phyloP scores from a whole-genome alignment of 257 asterid species.

The Scutellaria galericulata region DNA sequence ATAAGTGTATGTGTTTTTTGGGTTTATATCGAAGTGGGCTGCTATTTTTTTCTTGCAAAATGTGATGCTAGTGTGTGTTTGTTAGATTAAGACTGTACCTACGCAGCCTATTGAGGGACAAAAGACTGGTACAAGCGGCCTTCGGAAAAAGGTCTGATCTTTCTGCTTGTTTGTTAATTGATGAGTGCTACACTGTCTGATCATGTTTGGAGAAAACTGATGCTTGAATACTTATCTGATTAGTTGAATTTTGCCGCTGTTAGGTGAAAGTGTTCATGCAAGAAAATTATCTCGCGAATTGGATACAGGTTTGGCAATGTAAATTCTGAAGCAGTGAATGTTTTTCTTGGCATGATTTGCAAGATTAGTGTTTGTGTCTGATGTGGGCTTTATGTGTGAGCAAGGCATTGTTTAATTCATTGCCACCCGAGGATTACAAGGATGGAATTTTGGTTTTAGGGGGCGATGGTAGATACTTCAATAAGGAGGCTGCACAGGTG shows the following conservation, averaged over 20 bases:
- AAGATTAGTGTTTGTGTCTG: conserved; percentile 21
- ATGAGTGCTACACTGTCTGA: conserved; percentile 28
- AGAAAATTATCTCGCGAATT: conserved; percentile 90
- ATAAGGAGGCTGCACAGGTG: conserved; percentile 96
- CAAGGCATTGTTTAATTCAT: conserved; percentile 88
- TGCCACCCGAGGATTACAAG: conserved; percentile 86
- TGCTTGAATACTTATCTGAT: conserved; percentile 30
- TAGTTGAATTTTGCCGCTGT: conserved; percentile 32
- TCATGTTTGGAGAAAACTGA: conserved; percentile 24
- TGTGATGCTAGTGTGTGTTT: conserved; percentile 5
- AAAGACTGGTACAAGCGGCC: conserved; percentile 98
- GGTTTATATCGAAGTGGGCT: conserved; percentile 24
- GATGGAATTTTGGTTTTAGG: conserved; percentile 81
- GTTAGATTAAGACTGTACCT: conserved; percentile 67
- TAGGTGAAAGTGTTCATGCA: conserved; percentile 90
- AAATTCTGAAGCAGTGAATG: conserved; percentile 17
- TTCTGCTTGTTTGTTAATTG: conserved; percentile 14
- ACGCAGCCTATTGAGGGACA: conserved; percentile 91
- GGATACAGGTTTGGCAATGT: conserved; percentile 85
- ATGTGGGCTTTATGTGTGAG: conserved; percentile 34
- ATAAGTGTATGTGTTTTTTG: neutral
- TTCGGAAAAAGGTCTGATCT: conserved; percentile 78
- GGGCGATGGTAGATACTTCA: conserved; percentile 96
- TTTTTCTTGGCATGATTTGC: conserved; percentile 20
- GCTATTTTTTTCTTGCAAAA: neutral